Conservation (phyloP, 2,329 filamentous ascomycete species). For the Gremmenia infestans region DNA sequence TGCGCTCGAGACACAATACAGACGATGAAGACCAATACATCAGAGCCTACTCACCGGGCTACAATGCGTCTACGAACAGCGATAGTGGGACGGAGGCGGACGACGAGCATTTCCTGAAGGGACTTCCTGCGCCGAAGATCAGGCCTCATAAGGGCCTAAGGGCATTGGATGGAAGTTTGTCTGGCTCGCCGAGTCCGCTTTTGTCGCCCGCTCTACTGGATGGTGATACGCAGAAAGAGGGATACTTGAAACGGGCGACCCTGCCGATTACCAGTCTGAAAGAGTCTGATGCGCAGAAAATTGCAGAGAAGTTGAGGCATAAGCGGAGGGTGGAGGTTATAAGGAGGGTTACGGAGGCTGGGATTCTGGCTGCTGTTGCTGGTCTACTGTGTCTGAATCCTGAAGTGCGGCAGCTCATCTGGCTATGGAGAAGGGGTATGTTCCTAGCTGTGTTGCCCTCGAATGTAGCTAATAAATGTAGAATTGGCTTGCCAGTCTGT, state of each 20-base stretch:
- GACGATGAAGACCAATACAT: conserved; percentile 30
- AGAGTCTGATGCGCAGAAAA: conserved; percentile 19
- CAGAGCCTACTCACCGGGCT: conserved; percentile 15
- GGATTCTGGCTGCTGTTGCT: conserved; percentile 46
- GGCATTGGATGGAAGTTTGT: conserved; percentile 50
- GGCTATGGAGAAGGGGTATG: conserved; percentile 47
- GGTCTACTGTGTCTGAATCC: conserved; percentile 41
- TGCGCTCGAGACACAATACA: conserved; percentile 25
- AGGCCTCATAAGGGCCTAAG: conserved; percentile 74
- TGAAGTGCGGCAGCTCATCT: conserved; percentile 41
- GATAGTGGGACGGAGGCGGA: conserved; percentile 95
- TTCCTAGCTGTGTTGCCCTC: not conserved
- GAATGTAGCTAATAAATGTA: conserved; percentile 20
- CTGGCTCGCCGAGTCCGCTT: conserved; percentile 51
- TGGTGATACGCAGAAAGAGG: conserved; percentile 26
- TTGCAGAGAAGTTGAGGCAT: conserved; percentile 35
- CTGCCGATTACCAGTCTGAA: conserved; percentile 2
- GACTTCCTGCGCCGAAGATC: conserved; percentile 72
- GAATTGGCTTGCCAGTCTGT: conserved; percentile 28
- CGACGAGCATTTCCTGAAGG: conserved; percentile 84
- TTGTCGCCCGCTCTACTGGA: conserved; percentile 44
- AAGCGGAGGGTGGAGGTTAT: conserved; percentile 44
- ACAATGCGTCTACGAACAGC: conserved; percentile 51
- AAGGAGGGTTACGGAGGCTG: conserved; percentile 48
- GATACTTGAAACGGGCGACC: conserved; percentile 6